These are phyloP conservation scores for Sporothrix protearum DNA, from an alignment of 2,329 filamentous ascomycete genomes.

Conservation along the genomic window DNA sequence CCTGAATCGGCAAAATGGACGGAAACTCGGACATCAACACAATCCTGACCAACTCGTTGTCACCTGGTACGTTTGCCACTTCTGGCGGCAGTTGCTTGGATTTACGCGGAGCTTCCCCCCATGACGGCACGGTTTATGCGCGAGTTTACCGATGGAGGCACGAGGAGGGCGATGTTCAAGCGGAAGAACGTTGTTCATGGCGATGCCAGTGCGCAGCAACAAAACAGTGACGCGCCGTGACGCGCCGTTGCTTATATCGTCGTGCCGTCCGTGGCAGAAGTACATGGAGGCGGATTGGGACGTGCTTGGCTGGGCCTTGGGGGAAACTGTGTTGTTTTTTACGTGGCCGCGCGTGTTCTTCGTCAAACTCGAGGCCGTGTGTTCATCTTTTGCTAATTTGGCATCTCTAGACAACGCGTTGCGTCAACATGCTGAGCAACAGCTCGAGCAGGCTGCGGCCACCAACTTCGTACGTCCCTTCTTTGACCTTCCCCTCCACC, in stretches of 20 bases:
- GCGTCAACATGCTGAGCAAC: slow-evolving; percentile 88
- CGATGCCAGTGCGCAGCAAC: slow-evolving; percentile 35
- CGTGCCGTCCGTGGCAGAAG: not conserved
- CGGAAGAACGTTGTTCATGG: not conserved
- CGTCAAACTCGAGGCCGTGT: slow-evolving; percentile 19
- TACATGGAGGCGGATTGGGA: not conserved
- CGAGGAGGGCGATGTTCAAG: not conserved
- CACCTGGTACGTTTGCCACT: slow-evolving; percentile 65
- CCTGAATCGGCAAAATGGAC: slow-evolving; percentile 51
- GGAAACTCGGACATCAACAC: slow-evolving; percentile 90
- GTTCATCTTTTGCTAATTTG: slow-evolving; percentile 9
- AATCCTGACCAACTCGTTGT: slow-evolving; percentile 95
- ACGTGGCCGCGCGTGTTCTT: not conserved
- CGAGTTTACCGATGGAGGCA: not conserved
- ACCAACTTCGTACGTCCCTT: slow-evolving; percentile 76
- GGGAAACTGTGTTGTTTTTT: too few species aligned
- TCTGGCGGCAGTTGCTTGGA: slow-evolving; percentile 20
- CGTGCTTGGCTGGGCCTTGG: not conserved
- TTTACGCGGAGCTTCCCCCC: slow-evolving; percentile 25
- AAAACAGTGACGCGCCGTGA: slow-evolving; percentile 16
- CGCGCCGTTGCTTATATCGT: slow-evolving; percentile 7
- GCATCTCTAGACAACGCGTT: slow-evolving; percentile 69
- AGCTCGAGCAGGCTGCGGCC: slow-evolving; percentile 87
- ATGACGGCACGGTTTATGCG: slow-evolving; percentile 6
- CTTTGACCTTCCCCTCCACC: not conserved